Conservation (phyloP, 257 asterid genomes). For the Nyctanthes arbortristis region DNA sequence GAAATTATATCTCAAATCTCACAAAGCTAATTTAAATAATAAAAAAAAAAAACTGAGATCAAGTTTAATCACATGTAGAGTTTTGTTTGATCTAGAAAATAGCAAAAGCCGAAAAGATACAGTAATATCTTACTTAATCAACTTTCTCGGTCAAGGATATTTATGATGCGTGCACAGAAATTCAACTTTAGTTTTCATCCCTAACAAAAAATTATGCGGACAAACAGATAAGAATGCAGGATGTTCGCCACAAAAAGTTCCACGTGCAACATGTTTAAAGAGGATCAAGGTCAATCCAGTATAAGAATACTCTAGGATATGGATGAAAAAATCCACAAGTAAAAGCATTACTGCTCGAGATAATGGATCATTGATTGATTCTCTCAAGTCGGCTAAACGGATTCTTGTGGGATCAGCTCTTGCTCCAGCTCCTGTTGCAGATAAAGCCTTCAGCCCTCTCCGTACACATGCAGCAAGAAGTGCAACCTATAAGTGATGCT, state of each 20-base stretch:
- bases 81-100: constrained; percentile 7
- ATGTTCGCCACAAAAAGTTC: neutral
- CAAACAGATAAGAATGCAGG: constrained; percentile 10
- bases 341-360: constrained; percentile 76
- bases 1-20: neutral
- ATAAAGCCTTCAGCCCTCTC: constrained; percentile 88
- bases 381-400: constrained; percentile 92
- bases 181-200: neutral
- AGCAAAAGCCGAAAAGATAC: too few species aligned
- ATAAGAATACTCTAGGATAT: neutral
- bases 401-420: constrained; percentile 98
- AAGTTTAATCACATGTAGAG: neutral
- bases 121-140: neutral
- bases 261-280: neutral
- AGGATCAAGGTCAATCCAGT: constrained; percentile 11
- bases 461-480: constrained; percentile 96
- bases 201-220: neutral
- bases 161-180: neutral
- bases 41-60: constrained; percentile 6
- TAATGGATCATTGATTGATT: constrained; percentile 92
- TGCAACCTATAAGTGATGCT: constrained; percentile 85
- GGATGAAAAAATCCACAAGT: constrained; percentile 7
- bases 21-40: neutral
- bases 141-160: neutral
- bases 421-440: constrained; percentile 99